Evolutionary conservation across 2,329 filamentous ascomycete genomes (phyloP).

Genomic region (Fusarium armeniacum): DNA sequence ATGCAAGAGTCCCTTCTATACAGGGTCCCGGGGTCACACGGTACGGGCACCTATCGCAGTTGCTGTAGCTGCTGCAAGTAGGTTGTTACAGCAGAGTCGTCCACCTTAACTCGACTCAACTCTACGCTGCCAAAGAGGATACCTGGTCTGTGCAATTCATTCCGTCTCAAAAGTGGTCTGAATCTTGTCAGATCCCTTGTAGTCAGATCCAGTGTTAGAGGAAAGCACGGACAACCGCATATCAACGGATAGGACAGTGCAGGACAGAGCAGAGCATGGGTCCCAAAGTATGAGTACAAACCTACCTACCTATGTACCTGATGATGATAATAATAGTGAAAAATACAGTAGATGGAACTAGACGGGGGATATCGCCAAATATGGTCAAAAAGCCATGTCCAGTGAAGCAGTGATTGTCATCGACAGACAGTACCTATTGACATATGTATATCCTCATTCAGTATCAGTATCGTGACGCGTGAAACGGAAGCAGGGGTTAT

Average conservation of each 20-base stretch:
- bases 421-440: not conserved
- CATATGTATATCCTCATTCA: conserved; percentile 7
- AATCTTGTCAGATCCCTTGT: conserved; percentile 34
- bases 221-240: conserved; percentile 39
- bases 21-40: conserved; percentile 2
- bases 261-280: conserved; percentile 22
- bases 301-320: not conserved
- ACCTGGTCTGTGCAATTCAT: conserved; percentile 40
- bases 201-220: conserved; percentile 25
- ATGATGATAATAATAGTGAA: not conserved
- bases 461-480: conserved; percentile 8
- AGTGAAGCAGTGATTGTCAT: conserved; percentile 39
- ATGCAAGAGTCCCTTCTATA: not conserved
- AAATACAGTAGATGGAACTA: conserved; percentile 9
- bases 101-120: conserved; percentile 2
- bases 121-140: conserved; percentile 25
- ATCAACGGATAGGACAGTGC: conserved; percentile 8
- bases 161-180: conserved; percentile 32
- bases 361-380: conserved; percentile 27
- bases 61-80: not conserved
- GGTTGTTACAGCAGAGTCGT: conserved; percentile 1
- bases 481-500: conserved; percentile 16
- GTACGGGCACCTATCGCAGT: not conserved
- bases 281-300: conserved; percentile 11
- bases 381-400: conserved; percentile 33